Evolutionary conservation across 1,139 yeast species (phyloP), one percentile per base, ranked within the genome.

Genomic region (Yamadazyma mexicana): DNA sequence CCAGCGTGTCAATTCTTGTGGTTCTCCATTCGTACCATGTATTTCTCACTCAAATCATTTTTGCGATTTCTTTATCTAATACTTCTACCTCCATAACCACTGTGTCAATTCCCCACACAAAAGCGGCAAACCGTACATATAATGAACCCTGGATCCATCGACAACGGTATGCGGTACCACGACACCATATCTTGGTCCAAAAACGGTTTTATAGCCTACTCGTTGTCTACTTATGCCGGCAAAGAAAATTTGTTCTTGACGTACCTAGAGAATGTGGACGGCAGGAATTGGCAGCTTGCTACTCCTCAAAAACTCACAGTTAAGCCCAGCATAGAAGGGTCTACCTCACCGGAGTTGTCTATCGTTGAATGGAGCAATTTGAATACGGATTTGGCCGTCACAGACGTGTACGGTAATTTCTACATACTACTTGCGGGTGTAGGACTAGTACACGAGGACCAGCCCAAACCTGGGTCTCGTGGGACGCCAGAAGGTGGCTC

Each of bases 161-260:
- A 14, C 4, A n/a, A 4, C 12, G 25, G 14, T 14, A 16, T 27
- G 27, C 34, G 22, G 24, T 12, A 14, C 20, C 20, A 26, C n/a
- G 31, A 34, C 24, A 40, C 54, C 34, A 70, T 84, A 24, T 75
- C 88, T 15, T 86, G 94, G 95, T 83, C 89, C 15, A 73, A 77
- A 46, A 81, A 80, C 52, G 94, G 94, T 14, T 79, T 83, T 51
- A 72, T 86, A 17, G 92, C 91, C 2, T 83, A 79, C 49, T 64
- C 77, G 4, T 48, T 61, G 15, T 67, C 67, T 39, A 46, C 47
- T 2, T 29, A 40, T 9, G 35, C 47, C 23, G 39, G 49, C 15
- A 57, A 55, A 30, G 55, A 62, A 38, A 68, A 62, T 45, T 56
- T 84, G 31, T 62, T 66, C 39, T 62, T 84, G 44, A 78, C 89